Percentiles rank a stretch among this genome's conserved stretches.
Evolutionary conservation across 257 asterid genomes (phyloP).

Genomic region (Anisodus acutangulus): DNA sequence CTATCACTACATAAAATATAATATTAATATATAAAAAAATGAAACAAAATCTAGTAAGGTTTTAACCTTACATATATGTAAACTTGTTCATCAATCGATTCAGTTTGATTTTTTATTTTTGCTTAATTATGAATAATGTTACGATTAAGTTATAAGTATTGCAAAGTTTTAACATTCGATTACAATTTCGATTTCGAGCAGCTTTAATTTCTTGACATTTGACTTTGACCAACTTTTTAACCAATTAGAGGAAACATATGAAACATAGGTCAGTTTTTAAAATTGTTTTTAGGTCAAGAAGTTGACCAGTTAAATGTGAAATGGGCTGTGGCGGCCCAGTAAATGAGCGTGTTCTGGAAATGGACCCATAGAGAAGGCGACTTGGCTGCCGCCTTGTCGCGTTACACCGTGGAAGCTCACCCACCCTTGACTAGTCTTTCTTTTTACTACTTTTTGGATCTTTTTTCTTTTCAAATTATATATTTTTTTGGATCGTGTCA

Average conservation of each 20-base stretch:
- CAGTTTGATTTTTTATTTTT: no score
- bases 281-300: neutral
- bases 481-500: neutral
- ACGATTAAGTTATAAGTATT: no score
- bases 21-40: no score
- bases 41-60: no score
- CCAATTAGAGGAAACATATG: constrained; percentile 6
- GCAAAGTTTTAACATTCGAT: no score
- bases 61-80: no score
- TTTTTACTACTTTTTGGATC: neutral
- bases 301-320: constrained; percentile 22
- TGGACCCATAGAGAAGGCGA: neutral
- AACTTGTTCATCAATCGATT: no score
- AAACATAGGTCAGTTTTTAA: neutral
- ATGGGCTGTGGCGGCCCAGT: no score
- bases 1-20: no score
- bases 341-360: constrained; percentile 17
- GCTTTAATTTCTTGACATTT: neutral
- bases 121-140: no score
- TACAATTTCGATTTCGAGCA: neutral
- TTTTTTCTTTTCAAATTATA: neutral
- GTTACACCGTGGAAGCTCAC: constrained; percentile 17
- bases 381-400: constrained; percentile 13
- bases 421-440: neutral
- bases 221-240: neutral